phyloP scores from a whole-genome alignment of 2,329 filamentous ascomycete genomes.

The Pseudopyrenochaeta lycopersici region DNA sequence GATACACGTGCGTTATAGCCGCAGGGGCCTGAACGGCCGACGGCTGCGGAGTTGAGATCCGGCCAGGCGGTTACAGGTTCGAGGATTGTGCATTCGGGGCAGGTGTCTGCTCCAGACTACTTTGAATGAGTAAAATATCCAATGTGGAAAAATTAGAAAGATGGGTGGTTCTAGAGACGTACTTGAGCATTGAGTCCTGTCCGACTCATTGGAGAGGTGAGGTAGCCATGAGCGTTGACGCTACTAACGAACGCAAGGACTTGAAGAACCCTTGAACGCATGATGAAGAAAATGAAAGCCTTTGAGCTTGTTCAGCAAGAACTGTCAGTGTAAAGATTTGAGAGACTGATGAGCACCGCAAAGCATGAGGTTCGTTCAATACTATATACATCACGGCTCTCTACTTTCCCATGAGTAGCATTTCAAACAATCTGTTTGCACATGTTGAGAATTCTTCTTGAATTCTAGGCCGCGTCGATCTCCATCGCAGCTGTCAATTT shows the following conservation, averaged over 20 bases:
- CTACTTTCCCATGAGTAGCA: too few relatives aligned
- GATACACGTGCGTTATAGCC: slow-evolving; percentile 48
- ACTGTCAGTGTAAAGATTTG: background rate
- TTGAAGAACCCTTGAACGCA: slow-evolving; percentile 24
- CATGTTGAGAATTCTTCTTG: too few relatives aligned
- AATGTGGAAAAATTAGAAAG: background rate
- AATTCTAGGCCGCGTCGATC: too few relatives aligned
- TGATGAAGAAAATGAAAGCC: slow-evolving; percentile 7
- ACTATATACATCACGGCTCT: background rate
- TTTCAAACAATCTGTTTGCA: too few relatives aligned
- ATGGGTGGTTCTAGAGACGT: background rate
- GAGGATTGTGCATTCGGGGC: slow-evolving; percentile 46
- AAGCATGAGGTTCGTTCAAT: too few relatives aligned
- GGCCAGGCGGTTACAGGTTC: slow-evolving; percentile 47
- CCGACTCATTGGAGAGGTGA: slow-evolving; percentile 43
- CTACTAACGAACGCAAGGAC: slow-evolving; percentile 28
- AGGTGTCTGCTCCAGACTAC: slow-evolving; percentile 41
- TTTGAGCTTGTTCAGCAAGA: background rate
- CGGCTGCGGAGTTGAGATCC: slow-evolving; percentile 34
- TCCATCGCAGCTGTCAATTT: background rate
- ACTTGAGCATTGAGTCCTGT: slow-evolving; percentile 45
- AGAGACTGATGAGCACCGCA: too few relatives aligned
- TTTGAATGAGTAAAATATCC: too few relatives aligned
- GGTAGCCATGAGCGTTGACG: slow-evolving; percentile 43
- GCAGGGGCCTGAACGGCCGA: slow-evolving; percentile 44